These are phyloP conservation scores for Immersiporthe knoxdaviesiana DNA, from an alignment of 2,329 filamentous ascomycete genomes.

Conservation along the genomic window DNA sequence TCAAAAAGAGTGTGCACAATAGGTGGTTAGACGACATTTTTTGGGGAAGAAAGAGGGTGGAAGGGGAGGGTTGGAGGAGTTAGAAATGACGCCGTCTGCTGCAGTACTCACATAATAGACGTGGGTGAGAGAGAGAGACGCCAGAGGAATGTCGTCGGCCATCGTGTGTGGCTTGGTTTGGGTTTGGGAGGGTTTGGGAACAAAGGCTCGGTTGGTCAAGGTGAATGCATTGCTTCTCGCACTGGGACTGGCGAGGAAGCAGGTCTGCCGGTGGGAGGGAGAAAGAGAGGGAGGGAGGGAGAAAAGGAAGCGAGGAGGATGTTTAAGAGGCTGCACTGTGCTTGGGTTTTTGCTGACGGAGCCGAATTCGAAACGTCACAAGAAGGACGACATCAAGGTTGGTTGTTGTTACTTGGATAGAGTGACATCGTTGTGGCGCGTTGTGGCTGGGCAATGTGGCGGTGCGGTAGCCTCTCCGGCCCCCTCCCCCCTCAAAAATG, in stretches of 20 bases:
- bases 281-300: neutral
- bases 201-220: neutral
- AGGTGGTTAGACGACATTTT: neutral
- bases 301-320: neutral
- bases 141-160: constrained; percentile 62
- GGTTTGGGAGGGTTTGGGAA: neutral
- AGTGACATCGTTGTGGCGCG: constrained; percentile 4
- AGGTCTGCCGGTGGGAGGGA: constrained; percentile 4
- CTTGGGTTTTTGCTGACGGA: neutral
- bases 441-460: constrained; percentile 5
- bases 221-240: constrained; percentile 21
- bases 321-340: neutral
- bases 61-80: constrained; percentile 6
- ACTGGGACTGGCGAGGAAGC: constrained; percentile 11
- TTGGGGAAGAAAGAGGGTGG: neutral
- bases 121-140: constrained; percentile 91
- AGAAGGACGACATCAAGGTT: neutral
- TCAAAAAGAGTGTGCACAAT: too few species aligned
- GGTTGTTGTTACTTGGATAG: neutral
- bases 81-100: neutral
- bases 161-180: constrained; percentile 33
- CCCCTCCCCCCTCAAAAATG: too few species aligned
- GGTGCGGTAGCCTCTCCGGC: neutral
- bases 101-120: constrained; percentile 89
- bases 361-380: constrained; percentile 7